Evolutionary conservation across 345 rosid genomes (phyloP).

Genomic region (Eucalyptus coolabah): DNA sequence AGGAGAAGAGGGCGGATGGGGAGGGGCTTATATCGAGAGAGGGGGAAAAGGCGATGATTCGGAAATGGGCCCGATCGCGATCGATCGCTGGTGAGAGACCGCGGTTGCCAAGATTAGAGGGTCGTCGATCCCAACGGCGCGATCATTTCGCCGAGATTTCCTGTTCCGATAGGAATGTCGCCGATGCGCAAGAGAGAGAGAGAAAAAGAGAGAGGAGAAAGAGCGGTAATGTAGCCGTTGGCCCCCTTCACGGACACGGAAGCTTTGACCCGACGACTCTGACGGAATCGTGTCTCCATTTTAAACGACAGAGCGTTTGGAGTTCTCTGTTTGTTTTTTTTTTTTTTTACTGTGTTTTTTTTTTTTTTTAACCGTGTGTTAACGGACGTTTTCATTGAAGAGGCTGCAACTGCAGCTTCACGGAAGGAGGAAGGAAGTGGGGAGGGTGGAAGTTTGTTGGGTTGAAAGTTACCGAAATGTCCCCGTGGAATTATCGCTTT

Average conservation of each 20-base stretch:
- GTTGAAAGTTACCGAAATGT: neutral
- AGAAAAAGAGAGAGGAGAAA: neutral
- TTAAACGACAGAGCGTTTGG: neutral
- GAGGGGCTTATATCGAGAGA: neutral
- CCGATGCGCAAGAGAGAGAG: neutral
- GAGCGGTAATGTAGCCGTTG: conserved; percentile 32
- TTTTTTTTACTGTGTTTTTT: rapidly evolving
- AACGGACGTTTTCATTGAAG: neutral
- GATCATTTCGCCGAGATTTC: conserved; percentile 22
- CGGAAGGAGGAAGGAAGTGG: neutral
- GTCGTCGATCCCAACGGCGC: neutral
- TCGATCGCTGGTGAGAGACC: neutral
- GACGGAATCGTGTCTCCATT: neutral
- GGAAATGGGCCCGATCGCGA: neutral
- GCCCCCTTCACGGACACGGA: neutral
- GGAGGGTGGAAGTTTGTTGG: neutral
- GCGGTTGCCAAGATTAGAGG: neutral
- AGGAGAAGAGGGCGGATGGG: neutral
- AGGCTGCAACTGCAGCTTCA: neutral
- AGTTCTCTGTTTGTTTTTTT: neutral
- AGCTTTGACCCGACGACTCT: conserved; percentile 9
- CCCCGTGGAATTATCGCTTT: neutral
- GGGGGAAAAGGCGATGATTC: neutral
- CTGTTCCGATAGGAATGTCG: conserved; percentile 2
- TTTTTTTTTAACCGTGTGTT: neutral